phyloP scores from a whole-genome alignment of 345 rosid genomes.

The Clausena lansium region DNA sequence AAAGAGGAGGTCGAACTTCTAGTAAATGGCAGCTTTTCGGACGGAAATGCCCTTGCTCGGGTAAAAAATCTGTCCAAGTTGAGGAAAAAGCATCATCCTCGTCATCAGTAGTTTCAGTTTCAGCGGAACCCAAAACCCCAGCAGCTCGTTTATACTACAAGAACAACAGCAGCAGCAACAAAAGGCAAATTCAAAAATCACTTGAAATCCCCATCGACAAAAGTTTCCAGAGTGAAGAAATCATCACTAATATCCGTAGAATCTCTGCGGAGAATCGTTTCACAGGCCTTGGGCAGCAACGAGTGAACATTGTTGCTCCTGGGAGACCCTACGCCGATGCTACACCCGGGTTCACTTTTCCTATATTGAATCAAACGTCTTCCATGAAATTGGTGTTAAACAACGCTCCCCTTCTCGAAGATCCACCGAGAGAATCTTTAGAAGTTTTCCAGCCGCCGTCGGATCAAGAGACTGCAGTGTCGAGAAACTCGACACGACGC shows the following conservation, averaged over 20 bases:
- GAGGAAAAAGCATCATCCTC: conserved; percentile 33
- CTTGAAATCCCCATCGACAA: neutral
- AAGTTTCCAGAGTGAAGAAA: neutral
- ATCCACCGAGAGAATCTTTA: conserved; percentile 53
- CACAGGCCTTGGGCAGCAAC: conserved; percentile 15
- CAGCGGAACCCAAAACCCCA: conserved; percentile 29
- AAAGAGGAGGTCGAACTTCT: conserved; percentile 13
- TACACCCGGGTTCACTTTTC: conserved; percentile 49
- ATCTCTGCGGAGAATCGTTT: conserved; percentile 30
- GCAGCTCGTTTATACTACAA: conserved; percentile 4
- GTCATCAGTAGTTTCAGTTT: neutral
- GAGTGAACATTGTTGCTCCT: conserved; percentile 20
- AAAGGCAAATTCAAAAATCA: neutral
- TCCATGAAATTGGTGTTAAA: conserved; percentile 15
- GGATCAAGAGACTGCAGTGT: conserved; percentile 1
- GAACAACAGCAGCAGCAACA: neutral
- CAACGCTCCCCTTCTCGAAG: conserved; percentile 18
- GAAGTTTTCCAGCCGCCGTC: conserved; percentile 51
- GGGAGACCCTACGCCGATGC: conserved; percentile 15
- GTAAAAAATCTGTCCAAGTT: conserved; percentile 72
- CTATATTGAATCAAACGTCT: conserved; percentile 33
- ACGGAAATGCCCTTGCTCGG: conserved; percentile 64
- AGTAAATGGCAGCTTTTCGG: conserved; percentile 54
- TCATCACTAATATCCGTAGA: conserved; percentile 4
- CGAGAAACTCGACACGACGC: conserved; percentile 18